phyloP scores from a whole-genome alignment of 371 early-diverging fungal species.

The Quaeritorhiza haematococci region DNA sequence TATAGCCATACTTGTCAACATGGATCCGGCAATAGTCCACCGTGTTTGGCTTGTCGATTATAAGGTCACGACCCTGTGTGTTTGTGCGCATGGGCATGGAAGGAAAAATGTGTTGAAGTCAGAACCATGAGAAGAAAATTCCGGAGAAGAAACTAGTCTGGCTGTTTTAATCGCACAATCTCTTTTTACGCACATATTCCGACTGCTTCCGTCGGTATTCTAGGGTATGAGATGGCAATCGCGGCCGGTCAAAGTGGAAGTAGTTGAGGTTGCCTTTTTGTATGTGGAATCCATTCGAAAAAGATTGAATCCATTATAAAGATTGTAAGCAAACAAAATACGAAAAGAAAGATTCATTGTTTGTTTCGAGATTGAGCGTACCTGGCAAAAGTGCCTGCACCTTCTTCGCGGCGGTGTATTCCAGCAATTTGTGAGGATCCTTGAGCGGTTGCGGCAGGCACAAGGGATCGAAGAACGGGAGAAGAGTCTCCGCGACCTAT shows the following conservation, averaged over 20 bases:
- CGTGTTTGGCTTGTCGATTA: slow-evolving; percentile 18
- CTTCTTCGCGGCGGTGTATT: slow-evolving; percentile 30
- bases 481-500: slow-evolving; percentile 31
- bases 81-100: background rate
- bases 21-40: slow-evolving; percentile 36
- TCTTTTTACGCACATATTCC: slow-evolving; percentile 25
- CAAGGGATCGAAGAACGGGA: slow-evolving; percentile 35
- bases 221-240: slow-evolving; percentile 25
- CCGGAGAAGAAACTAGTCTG: background rate
- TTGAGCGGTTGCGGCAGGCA: slow-evolving; percentile 5
- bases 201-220: slow-evolving; percentile 19
- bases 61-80: slow-evolving; percentile 34
- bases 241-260: slow-evolving; percentile 38
- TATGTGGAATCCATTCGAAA: background rate
- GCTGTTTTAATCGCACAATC: background rate
- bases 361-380: too few relatives aligned
- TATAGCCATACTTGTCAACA: slow-evolving; percentile 33
- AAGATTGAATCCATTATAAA: background rate
- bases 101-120: too few relatives aligned
- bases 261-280: slow-evolving; percentile 28
- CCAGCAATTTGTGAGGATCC: slow-evolving; percentile 12
- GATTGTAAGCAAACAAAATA: too few relatives aligned
- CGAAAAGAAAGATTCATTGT: too few relatives aligned
- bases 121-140: background rate
- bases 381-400: slow-evolving; percentile 10